These are phyloP conservation scores for Nowakowskiella sp. DNA, from an alignment of 192 early-diverging fungal species.

Conservation along the genomic window DNA sequence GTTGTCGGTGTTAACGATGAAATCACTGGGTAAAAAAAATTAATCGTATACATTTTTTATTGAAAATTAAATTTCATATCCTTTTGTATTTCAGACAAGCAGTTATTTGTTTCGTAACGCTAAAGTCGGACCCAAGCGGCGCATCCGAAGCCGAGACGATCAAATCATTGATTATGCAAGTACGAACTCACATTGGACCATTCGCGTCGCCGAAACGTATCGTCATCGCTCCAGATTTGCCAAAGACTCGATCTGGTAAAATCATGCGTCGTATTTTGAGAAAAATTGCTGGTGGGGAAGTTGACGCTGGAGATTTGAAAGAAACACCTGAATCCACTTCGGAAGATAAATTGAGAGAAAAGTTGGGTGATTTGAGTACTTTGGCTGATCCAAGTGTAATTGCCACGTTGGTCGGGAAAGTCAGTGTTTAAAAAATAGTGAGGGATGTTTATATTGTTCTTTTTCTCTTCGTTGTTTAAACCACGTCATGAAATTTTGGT, in stretches of 20 bases:
- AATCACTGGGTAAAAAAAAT: constrained; percentile 63
- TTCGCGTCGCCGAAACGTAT: constrained; percentile 87
- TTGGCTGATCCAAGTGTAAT: constrained; percentile 72
- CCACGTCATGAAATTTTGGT: too few relatives aligned
- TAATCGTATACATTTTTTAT: too few relatives aligned
- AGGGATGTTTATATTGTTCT: neutral
- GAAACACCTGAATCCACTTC: too few relatives aligned
- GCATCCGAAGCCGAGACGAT: constrained; percentile 39
- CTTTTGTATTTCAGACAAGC: constrained; percentile 42
- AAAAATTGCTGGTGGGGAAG: constrained; percentile 83
- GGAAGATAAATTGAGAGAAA: constrained; percentile 40
- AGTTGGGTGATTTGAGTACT: constrained; percentile 82
- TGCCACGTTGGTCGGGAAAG: constrained; percentile 39
- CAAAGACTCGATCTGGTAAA: constrained; percentile 94
- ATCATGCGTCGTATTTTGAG: constrained; percentile 92
- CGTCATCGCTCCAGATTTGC: constrained; percentile 77
- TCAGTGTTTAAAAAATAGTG: constrained; percentile 2
- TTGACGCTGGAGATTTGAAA: constrained; percentile 28
- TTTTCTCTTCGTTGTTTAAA: too few relatives aligned
- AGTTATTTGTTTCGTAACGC: constrained; percentile 76
- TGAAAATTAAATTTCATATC: neutral
- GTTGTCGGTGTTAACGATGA: constrained; percentile 84
- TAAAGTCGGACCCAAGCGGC: constrained; percentile 54
- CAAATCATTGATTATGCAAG: constrained; percentile 61
- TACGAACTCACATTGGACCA: constrained; percentile 84